Conservation (phyloP, 768 basidiomycete species). For the Rhizopogon vulgaris region DNA sequence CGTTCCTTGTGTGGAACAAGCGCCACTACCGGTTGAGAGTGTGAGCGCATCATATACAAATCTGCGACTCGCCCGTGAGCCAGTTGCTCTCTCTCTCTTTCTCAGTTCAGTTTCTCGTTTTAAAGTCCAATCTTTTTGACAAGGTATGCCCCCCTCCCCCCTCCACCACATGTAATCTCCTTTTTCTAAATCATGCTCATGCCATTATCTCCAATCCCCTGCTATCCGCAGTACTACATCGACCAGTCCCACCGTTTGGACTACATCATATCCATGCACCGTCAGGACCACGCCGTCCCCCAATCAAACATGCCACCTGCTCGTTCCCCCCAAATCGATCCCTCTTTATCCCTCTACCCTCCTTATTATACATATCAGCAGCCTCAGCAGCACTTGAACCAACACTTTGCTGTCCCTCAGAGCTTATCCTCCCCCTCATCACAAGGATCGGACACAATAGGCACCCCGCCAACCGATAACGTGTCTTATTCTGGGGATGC, state of each 20-base stretch:
- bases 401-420: constrained; percentile 49
- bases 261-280: constrained; percentile 37
- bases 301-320: constrained; percentile 36
- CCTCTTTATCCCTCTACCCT: constrained; percentile 61
- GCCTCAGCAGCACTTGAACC: constrained; percentile 42
- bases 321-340: constrained; percentile 64
- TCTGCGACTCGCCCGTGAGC: constrained; percentile 6
- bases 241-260: constrained; percentile 30
- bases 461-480: constrained; percentile 65
- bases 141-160: constrained; percentile 8
- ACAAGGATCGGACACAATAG: constrained; percentile 70
- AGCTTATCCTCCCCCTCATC: constrained; percentile 76
- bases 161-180: neutral
- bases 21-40: constrained; percentile 7
- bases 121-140: constrained; percentile 1
- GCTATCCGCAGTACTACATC: constrained; percentile 16
- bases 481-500: constrained; percentile 44
- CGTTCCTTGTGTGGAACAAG: constrained; percentile 5
- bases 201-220: constrained; percentile 14
- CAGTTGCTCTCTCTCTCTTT: neutral
- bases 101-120: constrained; percentile 4
- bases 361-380: constrained; percentile 55
- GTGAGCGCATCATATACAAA: neutral
- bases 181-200: constrained; percentile 9
- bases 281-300: constrained; percentile 37